Evolutionary conservation across 2,329 filamentous ascomycete species (phyloP).

Genomic region (Zasmidium angulare): DNA sequence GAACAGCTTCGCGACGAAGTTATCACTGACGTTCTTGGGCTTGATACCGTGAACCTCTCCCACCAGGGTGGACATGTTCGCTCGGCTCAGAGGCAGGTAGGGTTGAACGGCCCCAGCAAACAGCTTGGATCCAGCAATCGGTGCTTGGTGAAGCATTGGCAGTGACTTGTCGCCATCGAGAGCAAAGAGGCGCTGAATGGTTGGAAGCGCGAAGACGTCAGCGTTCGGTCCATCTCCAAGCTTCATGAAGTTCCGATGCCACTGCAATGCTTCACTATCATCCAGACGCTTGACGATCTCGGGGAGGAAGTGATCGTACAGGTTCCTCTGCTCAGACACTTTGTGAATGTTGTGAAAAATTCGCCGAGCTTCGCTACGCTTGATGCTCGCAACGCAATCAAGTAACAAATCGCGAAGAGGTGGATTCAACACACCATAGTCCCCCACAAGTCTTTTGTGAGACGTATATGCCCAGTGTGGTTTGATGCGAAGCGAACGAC

Average conservation of each 20-base stretch:
- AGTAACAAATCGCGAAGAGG: constrained; percentile 21
- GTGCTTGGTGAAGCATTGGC: constrained; percentile 19
- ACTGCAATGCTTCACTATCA: constrained; percentile 32
- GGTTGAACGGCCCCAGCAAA: background rate
- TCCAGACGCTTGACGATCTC: constrained; percentile 31
- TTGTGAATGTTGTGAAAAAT: constrained; percentile 40
- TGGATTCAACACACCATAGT: constrained; percentile 33
- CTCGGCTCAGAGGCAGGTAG: constrained; percentile 22
- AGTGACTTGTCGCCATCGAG: constrained; percentile 22
- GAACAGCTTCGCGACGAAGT: constrained; percentile 76
- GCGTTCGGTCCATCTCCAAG: constrained; percentile 40
- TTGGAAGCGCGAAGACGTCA: constrained; percentile 29
- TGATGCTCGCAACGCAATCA: constrained; percentile 20
- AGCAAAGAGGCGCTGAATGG: constrained; percentile 31
- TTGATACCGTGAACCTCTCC: constrained; percentile 45
- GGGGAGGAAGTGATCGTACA: constrained; percentile 45
- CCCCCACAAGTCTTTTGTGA: constrained; percentile 37
- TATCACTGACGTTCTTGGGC: constrained; percentile 59
- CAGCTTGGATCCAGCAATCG: background rate
- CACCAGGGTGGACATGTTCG: constrained; percentile 29
- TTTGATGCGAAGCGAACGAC: constrained; percentile 36
- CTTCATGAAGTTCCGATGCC: constrained; percentile 42
- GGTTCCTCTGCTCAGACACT: constrained; percentile 34
- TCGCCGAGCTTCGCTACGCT: constrained; percentile 10
- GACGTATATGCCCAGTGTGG: constrained; percentile 28